phyloP scores from a whole-genome alignment of 1,284 basidiomycete species.

The Ustilago shanxiensis region DNA sequence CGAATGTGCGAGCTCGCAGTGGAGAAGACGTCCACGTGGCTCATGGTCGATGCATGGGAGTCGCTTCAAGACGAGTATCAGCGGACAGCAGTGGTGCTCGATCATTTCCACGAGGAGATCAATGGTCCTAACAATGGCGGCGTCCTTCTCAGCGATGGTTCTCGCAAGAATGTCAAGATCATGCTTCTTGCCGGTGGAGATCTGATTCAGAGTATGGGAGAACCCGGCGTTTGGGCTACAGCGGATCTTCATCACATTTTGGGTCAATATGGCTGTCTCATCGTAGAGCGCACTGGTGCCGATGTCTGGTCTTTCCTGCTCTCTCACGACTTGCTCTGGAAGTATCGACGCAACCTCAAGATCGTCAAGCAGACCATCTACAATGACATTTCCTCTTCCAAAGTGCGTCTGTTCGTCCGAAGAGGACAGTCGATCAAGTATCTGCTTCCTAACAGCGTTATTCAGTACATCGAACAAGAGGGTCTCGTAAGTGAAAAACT shows the following conservation, averaged over 20 bases:
- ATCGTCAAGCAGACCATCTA: slow-evolving; percentile 90
- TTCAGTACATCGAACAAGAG: slow-evolving; percentile 91
- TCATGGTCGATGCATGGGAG: slow-evolving; percentile 97
- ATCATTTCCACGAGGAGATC: slow-evolving; percentile 94
- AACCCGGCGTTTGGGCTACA: slow-evolving; percentile 98
- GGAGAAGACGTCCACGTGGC: slow-evolving; percentile 69
- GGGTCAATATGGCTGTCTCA: slow-evolving; percentile 91
- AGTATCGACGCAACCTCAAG: slow-evolving; percentile 83
- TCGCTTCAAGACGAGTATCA: slow-evolving; percentile 90
- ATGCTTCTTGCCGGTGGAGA: slow-evolving; percentile 98
- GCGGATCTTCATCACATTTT: slow-evolving; percentile 96
- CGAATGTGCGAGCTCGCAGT: slow-evolving; percentile 70
- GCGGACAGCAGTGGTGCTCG: slow-evolving; percentile 93
- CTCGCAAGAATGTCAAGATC: slow-evolving; percentile 73
- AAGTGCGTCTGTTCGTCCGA: slow-evolving; percentile 81
- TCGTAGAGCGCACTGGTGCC: slow-evolving; percentile 93
- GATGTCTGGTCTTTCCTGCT: slow-evolving; percentile 80
- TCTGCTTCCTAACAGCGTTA: slow-evolving; percentile 88
- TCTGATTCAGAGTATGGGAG: slow-evolving; percentile 96
- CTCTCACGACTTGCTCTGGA: slow-evolving; percentile 74
- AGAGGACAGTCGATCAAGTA: slow-evolving; percentile 94
- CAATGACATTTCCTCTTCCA: slow-evolving; percentile 87
- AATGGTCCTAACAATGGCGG: slow-evolving; percentile 75
- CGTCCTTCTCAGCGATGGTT: slow-evolving; percentile 61
- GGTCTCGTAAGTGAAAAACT: slow-evolving; percentile 71